Evolutionary conservation across 768 basidiomycete genomes (phyloP).

Genomic region (Gyrodon lividus): DNA sequence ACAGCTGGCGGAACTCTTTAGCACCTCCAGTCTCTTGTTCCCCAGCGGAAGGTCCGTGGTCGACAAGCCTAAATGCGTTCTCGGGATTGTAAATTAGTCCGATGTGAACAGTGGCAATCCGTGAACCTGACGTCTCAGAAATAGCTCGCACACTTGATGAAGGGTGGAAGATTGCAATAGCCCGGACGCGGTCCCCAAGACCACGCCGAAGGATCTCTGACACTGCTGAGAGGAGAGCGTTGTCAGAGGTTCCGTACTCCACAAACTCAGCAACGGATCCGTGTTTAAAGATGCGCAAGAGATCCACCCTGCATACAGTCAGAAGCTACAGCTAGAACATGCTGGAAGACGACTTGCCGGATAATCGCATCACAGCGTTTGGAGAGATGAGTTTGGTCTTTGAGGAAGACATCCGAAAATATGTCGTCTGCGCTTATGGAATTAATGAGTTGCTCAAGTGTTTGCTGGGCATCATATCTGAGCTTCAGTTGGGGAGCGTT

Average conservation of each 20-base stretch:
- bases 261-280: constrained; percentile 39
- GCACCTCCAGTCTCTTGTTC: constrained; percentile 51
- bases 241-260: constrained; percentile 61
- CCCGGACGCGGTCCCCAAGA: constrained; percentile 70
- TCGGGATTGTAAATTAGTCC: constrained; percentile 75
- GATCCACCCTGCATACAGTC: constrained; percentile 44
- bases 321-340: constrained; percentile 3
- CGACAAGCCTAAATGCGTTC: constrained; percentile 81
- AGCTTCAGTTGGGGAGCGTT: constrained; percentile 49
- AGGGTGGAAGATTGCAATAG: constrained; percentile 59
- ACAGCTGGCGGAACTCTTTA: constrained; percentile 73
- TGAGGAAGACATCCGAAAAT: constrained; percentile 71
- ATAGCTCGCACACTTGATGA: constrained; percentile 44
- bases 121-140: constrained; percentile 55
- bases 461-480: constrained; percentile 69
- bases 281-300: constrained; percentile 39
- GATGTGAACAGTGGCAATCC: constrained; percentile 53
- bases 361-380: constrained; percentile 75
- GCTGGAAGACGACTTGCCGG: constrained; percentile 40
- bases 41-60: constrained; percentile 83
- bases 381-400: constrained; percentile 60
- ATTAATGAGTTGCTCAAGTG: constrained; percentile 62
- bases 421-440: constrained; percentile 50
- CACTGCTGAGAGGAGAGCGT: constrained; percentile 54
- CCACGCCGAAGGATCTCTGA: constrained; percentile 55